Conservation (phyloP, 371 early-diverging fungal genomes). For the Vairimorpha ceranae region DNA sequence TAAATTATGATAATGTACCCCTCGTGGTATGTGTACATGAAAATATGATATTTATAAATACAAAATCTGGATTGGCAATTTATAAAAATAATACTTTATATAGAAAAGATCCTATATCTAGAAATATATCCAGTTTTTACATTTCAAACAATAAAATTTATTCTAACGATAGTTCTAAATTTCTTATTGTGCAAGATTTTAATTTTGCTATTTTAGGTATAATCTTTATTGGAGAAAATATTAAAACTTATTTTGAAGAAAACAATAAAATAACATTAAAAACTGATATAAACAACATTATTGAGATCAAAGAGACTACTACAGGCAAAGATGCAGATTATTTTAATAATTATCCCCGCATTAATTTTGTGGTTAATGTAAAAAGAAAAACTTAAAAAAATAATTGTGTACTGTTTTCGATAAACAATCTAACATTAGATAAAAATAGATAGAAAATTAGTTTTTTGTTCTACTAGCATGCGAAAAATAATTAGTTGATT, state of each 20-base stretch:
- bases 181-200: background rate
- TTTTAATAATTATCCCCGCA: background rate
- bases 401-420: background rate
- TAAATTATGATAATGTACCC: too few species aligned
- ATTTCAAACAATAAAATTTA: slow-evolving; percentile 2
- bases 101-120: background rate
- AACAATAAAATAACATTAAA: background rate
- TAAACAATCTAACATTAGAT: too few species aligned
- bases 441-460: too few species aligned
- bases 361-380: background rate
- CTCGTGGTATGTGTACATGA: background rate
- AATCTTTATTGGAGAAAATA: background rate
- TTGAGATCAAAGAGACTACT: background rate
- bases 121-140: background rate
- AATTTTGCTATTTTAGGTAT: background rate
- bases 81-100: background rate
- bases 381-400: too few species aligned
- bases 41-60: background rate
- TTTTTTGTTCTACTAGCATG: too few species aligned
- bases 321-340: background rate
- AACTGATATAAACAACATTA: background rate
- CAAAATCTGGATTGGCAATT: background rate
- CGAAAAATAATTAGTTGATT: too few species aligned
- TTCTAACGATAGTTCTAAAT: background rate
- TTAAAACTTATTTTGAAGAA: background rate